Evolutionary conservation across 148 eudicot genomes (phyloP).

Genomic region (Bassia scoparia): DNA sequence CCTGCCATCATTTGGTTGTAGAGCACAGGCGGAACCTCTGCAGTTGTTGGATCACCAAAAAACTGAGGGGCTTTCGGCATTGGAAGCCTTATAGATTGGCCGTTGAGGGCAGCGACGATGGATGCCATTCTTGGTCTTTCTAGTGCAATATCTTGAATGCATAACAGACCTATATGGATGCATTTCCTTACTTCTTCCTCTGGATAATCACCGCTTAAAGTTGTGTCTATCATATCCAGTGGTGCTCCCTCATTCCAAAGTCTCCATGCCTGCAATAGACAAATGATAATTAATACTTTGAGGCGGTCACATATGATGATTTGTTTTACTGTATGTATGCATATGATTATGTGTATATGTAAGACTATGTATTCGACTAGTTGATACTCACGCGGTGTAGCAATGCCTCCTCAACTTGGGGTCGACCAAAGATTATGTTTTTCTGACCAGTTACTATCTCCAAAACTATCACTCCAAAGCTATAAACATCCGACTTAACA

Average conservation of each 20-base stretch:
- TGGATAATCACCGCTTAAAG: neutral
- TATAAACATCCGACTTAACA: neutral
- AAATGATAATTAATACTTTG: neutral
- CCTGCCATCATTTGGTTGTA: neutral
- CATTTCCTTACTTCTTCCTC: conserved; percentile 14
- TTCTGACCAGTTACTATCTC: neutral
- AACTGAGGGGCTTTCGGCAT: conserved; percentile 10
- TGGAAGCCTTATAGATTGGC: conserved; percentile 13
- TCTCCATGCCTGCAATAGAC: conserved; percentile 5
- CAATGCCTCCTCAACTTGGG: neutral
- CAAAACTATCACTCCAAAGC: conserved; percentile 4
- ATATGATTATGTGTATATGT: no score
- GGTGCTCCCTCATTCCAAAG: conserved; percentile 5
- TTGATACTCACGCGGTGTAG: neutral
- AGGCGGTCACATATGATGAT: no score
- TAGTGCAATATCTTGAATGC: conserved; percentile 11
- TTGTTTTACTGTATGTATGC: neutral
- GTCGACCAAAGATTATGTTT: neutral
- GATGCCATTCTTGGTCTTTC: conserved; percentile 17
- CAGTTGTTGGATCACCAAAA: neutral
- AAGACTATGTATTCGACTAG: neutral
- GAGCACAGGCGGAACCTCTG: neutral
- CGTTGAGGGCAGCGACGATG: conserved; percentile 12
- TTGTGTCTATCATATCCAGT: neutral
- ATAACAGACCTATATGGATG: conserved; percentile 19